Evolutionary conservation across 305 asterid genomes (phyloP), one percentile per base, ranked within the genome.

Genomic region (Fraxinus paxiana): DNA sequence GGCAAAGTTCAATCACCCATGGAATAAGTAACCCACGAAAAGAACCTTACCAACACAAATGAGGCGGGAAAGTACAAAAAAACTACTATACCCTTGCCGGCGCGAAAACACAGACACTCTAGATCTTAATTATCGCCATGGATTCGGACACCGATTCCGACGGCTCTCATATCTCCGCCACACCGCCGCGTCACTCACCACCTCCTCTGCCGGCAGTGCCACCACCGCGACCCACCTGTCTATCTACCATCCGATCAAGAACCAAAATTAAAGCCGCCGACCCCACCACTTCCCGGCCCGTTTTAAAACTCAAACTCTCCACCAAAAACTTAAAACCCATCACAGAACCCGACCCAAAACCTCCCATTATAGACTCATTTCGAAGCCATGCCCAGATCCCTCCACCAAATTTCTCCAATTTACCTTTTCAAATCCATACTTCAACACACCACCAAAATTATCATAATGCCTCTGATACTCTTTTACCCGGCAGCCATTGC

Each of bases 81-180:
- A 67, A 22, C 35, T 3, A 24, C 38, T 69, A 30, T 4, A 69
- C 41, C 38, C 38, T 35, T 1, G 41, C 38, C 35, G 2, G 3
- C 35, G 17, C n/a, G 72, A 24, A 26, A n/a, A 1, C 18, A 1
- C 74, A 30, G 0, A 67, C 38, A 28, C 37, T 28, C 17, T 28
- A 28, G 37, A 67, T 30, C 73, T 67, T 28, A 67, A 31, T 10
- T 15, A 69, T 30, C 18, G 7, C 87, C 75, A 93, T 93, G 97
- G 93, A 91, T 63, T 90, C 92, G 86, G 95, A 91, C 81, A 89
- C 95, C 77, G 93, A 91, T 81, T 91, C 98, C 71, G 96, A 80
- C 80, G 97, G 92, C 17, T 96, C 97, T 83, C 93, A 96, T 86
- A 78, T 96, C 80, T 96, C 98, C 65, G 88, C 97, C 85, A 90